Conservation (phyloP, 495 filamentous ascomycete species). For the Amorphotheca resinae region DNA sequence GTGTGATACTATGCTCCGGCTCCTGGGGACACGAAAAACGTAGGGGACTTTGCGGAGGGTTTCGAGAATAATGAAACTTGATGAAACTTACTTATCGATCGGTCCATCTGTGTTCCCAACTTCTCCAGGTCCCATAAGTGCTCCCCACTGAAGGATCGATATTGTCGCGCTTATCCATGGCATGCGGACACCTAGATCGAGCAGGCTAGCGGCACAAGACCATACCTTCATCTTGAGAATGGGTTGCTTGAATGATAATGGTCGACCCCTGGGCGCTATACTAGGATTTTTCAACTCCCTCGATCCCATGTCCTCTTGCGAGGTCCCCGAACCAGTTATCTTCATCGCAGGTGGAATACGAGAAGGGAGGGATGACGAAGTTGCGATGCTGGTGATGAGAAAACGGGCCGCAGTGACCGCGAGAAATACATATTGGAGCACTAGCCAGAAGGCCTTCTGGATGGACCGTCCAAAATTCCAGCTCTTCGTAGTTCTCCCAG, state of each 20-base stretch:
- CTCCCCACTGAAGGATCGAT: constrained; percentile 58
- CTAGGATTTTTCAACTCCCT: constrained; percentile 3
- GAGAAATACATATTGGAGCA: constrained; percentile 58
- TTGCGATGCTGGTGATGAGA: constrained; percentile 35
- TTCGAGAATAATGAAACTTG: constrained; percentile 15
- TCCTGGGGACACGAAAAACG: constrained; percentile 20
- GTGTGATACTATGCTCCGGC: constrained; percentile 20
- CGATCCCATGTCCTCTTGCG: constrained; percentile 9
- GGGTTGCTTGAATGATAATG: constrained; percentile 41
- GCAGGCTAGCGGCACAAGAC: constrained; percentile 52
- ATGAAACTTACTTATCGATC: constrained; percentile 71
- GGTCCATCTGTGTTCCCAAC: constrained; percentile 62
- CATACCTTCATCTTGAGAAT: constrained; percentile 63
- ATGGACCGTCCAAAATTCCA: constrained; percentile 9
- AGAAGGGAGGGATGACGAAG: constrained; percentile 39
- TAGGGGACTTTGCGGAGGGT: constrained; percentile 10
- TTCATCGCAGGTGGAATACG: constrained; percentile 22
- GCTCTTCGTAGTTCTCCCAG: constrained; percentile 5
- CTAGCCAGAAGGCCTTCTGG: constrained; percentile 44
- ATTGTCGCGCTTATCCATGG: constrained; percentile 69
- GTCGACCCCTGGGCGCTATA: constrained; percentile 2
- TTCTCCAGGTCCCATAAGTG: constrained; percentile 57
- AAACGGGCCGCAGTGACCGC: constrained; percentile 51
- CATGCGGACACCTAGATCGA: constrained; percentile 66
- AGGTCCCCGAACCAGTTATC: constrained; percentile 4